Base-by-base conservation (phyloP, 257 asterid genomes). In the Cordia subcordata region DNA sequence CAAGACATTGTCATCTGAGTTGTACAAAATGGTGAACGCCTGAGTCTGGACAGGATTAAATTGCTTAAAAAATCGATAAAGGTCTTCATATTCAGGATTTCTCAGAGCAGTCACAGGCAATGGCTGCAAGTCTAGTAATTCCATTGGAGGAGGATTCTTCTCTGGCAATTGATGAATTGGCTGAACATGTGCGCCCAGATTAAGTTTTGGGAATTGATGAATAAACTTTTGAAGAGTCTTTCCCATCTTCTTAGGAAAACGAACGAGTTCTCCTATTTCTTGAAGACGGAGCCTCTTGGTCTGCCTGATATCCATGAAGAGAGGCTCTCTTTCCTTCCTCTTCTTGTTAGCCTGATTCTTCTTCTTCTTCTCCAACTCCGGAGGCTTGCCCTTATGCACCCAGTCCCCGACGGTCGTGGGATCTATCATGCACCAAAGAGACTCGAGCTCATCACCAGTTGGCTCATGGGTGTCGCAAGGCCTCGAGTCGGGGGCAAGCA, bases 401-500 rank as follows among this genome's bases (percentile, higher is more conserved):
- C 77, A 80, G 55, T 74, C 80, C 22, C 80, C 83, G 20, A 78
- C 74, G 2, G 67, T 1, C 50, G 35, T 73, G 14, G 77, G 77
- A 32, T 74, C 78, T 13, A 78, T 78, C 69, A 61, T 78, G 0
- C 83, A 80, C 45, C 59, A 55, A 15, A 70, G 83, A 0, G 83
- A 59, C 56, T 78, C 83, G 0, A 80, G 83, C 64, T 78, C 83
- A n/a, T n/a, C n/a, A 11, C 80, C 83, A 12, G 80, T 67, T 1
- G 83, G 83, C 73, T 78, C 83, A 33, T 78, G 83, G 27, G 80
- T 74, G 40, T 78, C 83, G 2, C 83, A 71, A 19, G 83, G 83
- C 19, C 83, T 77, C 37, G 80, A 74, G 57, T 78, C 83, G 13
- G 83, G 70, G 4, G 83, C 74, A 32, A 78, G 67, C 17, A 78